phyloP scores from a whole-genome alignment of 352 stramenopile genomes.

The Globisporangium spinosum region DNA sequence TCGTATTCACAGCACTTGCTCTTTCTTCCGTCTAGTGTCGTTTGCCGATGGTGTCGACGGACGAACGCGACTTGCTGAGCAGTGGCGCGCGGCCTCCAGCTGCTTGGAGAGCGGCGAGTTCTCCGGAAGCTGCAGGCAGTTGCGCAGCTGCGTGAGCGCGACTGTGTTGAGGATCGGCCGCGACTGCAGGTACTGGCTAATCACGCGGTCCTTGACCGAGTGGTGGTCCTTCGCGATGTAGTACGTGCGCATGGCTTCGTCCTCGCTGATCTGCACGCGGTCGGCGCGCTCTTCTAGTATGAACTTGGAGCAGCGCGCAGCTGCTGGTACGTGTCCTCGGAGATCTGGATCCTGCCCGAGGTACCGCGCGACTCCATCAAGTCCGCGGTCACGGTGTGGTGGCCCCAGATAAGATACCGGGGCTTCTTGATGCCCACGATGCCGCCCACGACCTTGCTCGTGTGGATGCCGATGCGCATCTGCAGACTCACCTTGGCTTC shows the following conservation, averaged over 20 bases:
- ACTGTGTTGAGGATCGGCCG: conserved; percentile 32
- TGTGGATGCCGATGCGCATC: conserved; percentile 87
- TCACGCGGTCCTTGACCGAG: conserved; percentile 46
- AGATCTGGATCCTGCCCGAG: conserved; percentile 57
- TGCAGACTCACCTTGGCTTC: conserved; percentile 64
- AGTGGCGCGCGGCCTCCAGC: conserved; percentile 30
- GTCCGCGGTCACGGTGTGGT: conserved; percentile 77
- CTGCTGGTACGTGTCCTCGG: conserved; percentile 53
- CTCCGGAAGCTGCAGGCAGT: conserved; percentile 43
- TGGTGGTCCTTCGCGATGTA: conserved; percentile 43
- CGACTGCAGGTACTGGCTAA: conserved; percentile 44
- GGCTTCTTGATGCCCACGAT: conserved; percentile 85
- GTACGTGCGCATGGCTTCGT: conserved; percentile 47
- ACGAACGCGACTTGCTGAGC: conserved; percentile 31
- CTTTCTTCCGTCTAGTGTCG: conserved; percentile 2
- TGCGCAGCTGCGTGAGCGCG: conserved; percentile 48
- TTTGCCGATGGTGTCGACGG: conserved; percentile 42
- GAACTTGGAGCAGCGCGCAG: conserved; percentile 52
- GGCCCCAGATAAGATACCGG: conserved; percentile 83
- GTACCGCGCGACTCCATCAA: conserved; percentile 70
- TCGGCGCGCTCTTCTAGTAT: conserved; percentile 40
- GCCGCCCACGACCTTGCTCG: conserved; percentile 72
- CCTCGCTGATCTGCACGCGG: conserved; percentile 54
- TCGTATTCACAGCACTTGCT: not conserved
- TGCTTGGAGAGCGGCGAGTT: conserved; percentile 52